Evolutionary conservation across 2,329 filamentous ascomycete genomes (phyloP).

Genomic region (Colletotrichum liriopes): DNA sequence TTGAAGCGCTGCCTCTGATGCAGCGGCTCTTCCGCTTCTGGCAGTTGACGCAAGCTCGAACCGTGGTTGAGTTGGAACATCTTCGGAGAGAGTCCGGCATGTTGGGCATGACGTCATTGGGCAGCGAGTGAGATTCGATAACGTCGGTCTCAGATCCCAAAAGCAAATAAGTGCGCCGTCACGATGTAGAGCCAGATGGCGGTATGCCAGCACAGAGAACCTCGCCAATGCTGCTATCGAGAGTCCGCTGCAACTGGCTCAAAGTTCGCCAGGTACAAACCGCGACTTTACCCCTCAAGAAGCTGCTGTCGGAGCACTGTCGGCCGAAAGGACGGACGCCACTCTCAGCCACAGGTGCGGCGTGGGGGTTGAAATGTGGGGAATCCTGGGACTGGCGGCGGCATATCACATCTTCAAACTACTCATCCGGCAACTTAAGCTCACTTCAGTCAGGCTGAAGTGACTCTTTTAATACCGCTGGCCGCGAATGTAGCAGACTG

Average conservation of each 20-base stretch:
- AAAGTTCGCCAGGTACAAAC: neutral
- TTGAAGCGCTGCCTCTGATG: slow-evolving; percentile 30
- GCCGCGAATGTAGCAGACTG: no score
- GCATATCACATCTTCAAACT: neutral
- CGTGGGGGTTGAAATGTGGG: neutral
- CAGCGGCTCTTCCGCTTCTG: slow-evolving; percentile 44
- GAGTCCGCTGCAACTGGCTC: neutral
- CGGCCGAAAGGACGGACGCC: neutral
- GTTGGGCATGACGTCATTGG: neutral
- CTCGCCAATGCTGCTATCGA: neutral
- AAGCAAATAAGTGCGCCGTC: neutral
- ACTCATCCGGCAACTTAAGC: neutral
- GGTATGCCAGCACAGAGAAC: neutral
- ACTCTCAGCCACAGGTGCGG: neutral
- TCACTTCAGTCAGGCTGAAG: neutral
- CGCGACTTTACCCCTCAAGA: slow-evolving; percentile 15
- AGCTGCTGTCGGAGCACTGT: slow-evolving; percentile 15
- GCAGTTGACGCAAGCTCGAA: slow-evolving; percentile 44
- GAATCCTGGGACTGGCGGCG: neutral
- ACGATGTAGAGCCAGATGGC: neutral
- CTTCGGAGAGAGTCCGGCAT: slow-evolving; percentile 3
- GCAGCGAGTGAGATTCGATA: neutral
- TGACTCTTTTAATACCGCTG: no score
- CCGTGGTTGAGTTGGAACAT: slow-evolving; percentile 7
- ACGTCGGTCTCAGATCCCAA: neutral